Evolutionary conservation across 2,329 filamentous ascomycete species (phyloP), one percentile per base, ranked within the genome.

Genomic region (Lachnellula hyalina): DNA sequence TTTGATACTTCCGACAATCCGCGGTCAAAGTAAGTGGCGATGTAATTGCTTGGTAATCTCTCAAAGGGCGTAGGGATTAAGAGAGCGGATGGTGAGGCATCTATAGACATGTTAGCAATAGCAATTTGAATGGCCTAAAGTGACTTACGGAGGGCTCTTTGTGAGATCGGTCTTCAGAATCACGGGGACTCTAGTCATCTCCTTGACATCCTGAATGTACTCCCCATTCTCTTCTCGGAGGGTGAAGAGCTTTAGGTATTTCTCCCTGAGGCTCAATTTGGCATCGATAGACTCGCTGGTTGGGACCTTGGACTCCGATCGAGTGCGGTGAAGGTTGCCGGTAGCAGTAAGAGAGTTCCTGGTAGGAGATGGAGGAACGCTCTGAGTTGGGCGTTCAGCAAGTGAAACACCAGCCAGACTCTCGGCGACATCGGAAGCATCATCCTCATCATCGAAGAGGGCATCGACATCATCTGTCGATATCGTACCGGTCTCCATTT

Each of bases 121-220:
- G 36, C 21, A 5, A 44, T 14, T n/a, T 14, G 4, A 23, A 17
- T 14, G 15, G 34, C 28, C 23, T 45, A 28, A 28, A 19, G 36
- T 35, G 47, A 93, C 94, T 85, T 88, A 99, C 92, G 94, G 94
- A 75, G 94, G 94, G 77, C 93, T 97, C 89, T 99, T 99, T 76
- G 81, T 90, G 68, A 99, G 82, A 76, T 99, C 94, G 62, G 94
- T 97, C 85, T 96, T 97, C 68, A 99, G 77, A 71, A 99, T 96
- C 63, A 99, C 89, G n/a, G 94, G 94, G 58, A 99, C 89, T 64
- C 93, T 83, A 44, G 90, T 93, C 92, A 99, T 96, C 79, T 99
- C 94, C 55, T 86, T 92, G 63, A 99, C 91, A 72, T 99, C 94
- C 75, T 99, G 94, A 68, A 99, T 96, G 77, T 95, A 95, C 66